Conservation (phyloP, 2,329 filamentous ascomycete species). For the Trichophyton verrucosum region DNA sequence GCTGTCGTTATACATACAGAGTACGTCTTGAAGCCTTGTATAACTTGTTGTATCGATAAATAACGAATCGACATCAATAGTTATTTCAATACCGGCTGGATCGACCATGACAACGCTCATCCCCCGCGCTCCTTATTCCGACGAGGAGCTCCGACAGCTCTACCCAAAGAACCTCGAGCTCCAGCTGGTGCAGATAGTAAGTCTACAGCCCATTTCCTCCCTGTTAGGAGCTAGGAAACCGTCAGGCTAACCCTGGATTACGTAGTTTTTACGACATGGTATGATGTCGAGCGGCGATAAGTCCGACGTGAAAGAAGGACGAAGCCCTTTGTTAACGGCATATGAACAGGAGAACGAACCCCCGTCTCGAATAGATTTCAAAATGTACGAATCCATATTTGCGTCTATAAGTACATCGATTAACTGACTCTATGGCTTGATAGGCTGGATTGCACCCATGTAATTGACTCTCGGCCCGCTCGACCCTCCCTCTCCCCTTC, state of each 20-base stretch:
- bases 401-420: conserved; percentile 12
- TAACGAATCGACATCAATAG: background rate
- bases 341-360: conserved; percentile 51
- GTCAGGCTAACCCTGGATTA: conserved; percentile 1
- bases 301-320: background rate
- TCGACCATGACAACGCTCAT: conserved; percentile 61
- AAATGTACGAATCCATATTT: conserved; percentile 40
- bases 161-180: conserved; percentile 73
- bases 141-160: conserved; percentile 64
- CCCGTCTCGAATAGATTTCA: conserved; percentile 81
- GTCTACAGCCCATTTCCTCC: conserved; percentile 17
- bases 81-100: no score
- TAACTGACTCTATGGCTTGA: conserved; percentile 4
- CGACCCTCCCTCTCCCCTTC: conserved; percentile 12
- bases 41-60: background rate
- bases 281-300: conserved; percentile 3
- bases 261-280: conserved; percentile 58
- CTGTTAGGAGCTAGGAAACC: background rate
- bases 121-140: conserved; percentile 63
- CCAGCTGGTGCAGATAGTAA: conserved; percentile 73
- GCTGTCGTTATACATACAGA: no score
- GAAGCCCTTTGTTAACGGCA: background rate
- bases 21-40: background rate
- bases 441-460: conserved; percentile 40
- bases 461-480: conserved; percentile 18